Evolutionary conservation across 2,329 filamentous ascomycete genomes (phyloP), one percentile per base, ranked within the genome.

Genomic region (Colletotrichum zoysiae): DNA sequence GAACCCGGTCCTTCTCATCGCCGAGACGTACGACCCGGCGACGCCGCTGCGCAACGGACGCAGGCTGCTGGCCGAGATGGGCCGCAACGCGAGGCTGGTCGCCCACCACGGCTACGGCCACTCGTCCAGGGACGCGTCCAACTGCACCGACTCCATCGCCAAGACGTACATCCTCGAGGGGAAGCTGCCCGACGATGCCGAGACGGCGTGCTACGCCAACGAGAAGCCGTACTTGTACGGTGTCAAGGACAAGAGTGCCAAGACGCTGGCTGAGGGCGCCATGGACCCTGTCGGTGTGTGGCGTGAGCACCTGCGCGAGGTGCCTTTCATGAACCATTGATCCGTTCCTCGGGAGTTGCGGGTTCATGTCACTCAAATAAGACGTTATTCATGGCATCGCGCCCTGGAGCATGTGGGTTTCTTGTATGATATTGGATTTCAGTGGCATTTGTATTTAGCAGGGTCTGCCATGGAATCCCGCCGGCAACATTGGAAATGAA

Each of bases 61-160:
- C 16, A 77, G 84, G 35, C 78, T 87, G 3, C 67, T 83, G 23
- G 62, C 74, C 0, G 85, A 85, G 65, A 86, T 87, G 84, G 85
- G 84, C 0, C 65, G 75, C 9, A 87, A 87, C 66, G 84, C 85
- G n/a, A 75, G 84, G 7, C 77, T 87, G 23, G 78, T 87, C 44
- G 84, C 77, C 6, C 86, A 87, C 67, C 85, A 87, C 67, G 85
- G 85, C 5, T 87, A 86, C 60, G 85, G 85, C 0, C 85, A 87
- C 70, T 81, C 82, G 16, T 85, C 83, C 4, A 77, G 79, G n/a
- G 84, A 87, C 63, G 77, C 74, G 46, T 86, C 85, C 1, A 77
- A 77, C 16, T 87, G 85, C 76, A 87, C 85, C 0, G 82, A 86
- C 53, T 70, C 73, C 0, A 78, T 85, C 35, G 82, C 79, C 12